Conservation (phyloP, 345 rosid species). For the Syzygium aqueum region DNA sequence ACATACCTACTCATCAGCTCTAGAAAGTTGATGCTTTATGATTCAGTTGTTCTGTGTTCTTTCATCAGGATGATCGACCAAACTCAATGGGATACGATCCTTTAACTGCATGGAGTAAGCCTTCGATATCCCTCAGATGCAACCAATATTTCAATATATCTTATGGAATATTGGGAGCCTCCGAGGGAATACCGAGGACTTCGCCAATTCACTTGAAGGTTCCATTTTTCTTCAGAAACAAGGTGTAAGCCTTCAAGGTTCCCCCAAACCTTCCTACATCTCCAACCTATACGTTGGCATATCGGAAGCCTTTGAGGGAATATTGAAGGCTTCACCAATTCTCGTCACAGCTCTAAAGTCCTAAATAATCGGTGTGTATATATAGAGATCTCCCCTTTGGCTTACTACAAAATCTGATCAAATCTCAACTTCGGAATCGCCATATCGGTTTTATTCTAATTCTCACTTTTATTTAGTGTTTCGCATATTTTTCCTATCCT, state of each 20-base stretch:
- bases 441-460: background rate
- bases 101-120: background rate
- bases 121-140: background rate
- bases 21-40: background rate
- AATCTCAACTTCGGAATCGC: background rate
- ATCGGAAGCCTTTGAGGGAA: conserved; percentile 4
- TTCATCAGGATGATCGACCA: background rate
- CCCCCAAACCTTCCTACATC: background rate
- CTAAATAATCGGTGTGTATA: background rate
- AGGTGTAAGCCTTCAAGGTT: background rate
- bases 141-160: background rate
- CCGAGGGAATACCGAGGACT: background rate
- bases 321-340: background rate
- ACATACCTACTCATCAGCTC: background rate
- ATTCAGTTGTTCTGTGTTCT: background rate
- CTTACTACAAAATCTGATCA: background rate
- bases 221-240: background rate
- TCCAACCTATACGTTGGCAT: background rate
- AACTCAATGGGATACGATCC: background rate
- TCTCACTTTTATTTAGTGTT: background rate
- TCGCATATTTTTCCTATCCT: background rate
- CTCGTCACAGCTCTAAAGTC: background rate
- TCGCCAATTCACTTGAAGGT: background rate
- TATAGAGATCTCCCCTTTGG: background rate
- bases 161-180: background rate